phyloP scores from a whole-genome alignment of 1,284 basidiomycete genomes.

The Blastosporella zonata region DNA sequence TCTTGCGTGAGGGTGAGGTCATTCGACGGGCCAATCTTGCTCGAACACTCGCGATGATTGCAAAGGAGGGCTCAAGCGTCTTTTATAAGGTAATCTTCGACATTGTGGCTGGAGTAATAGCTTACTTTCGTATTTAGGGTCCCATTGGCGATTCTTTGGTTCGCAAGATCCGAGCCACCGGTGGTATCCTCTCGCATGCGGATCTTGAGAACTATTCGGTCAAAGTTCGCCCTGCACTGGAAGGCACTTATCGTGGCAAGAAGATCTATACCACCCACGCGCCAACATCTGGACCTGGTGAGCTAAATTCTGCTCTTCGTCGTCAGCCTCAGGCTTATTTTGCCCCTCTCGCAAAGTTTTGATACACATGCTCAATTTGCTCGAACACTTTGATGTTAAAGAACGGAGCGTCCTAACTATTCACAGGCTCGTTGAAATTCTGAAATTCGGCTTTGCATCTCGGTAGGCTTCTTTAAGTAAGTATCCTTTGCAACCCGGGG shows the following conservation, averaged over 20 bases:
- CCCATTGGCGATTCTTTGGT: conserved; percentile 74
- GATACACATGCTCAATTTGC: conserved; percentile 76
- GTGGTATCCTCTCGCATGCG: conserved; percentile 74
- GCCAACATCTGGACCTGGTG: conserved; percentile 76
- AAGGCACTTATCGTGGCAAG: conserved; percentile 73
- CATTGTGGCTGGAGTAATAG: background rate
- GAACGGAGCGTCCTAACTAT: conserved; percentile 53
- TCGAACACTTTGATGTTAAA: conserved; percentile 63
- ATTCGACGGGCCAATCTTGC: conserved; percentile 71
- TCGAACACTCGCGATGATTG: conserved; percentile 62
- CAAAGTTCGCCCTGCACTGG: conserved; percentile 69
- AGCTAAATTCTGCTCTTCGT: conserved; percentile 9
- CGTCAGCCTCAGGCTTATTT: background rate
- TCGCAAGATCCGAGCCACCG: conserved; percentile 60
- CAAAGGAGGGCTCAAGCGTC: conserved; percentile 65
- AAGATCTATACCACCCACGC: conserved; percentile 83
- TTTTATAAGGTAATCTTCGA: conserved; percentile 61
- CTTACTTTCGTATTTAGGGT: conserved; percentile 44
- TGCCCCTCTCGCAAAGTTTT: conserved; percentile 40
- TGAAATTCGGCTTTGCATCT: conserved; percentile 82
- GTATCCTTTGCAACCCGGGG: background rate
- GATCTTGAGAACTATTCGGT: conserved; percentile 75
- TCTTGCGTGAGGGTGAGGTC: conserved; percentile 73
- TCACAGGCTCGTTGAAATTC: conserved; percentile 73
- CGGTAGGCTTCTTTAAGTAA: conserved; percentile 51